These are phyloP conservation scores for Lasiodiplodia citricola DNA, from an alignment of 2,329 filamentous ascomycete genomes.

Conservation along the genomic window DNA sequence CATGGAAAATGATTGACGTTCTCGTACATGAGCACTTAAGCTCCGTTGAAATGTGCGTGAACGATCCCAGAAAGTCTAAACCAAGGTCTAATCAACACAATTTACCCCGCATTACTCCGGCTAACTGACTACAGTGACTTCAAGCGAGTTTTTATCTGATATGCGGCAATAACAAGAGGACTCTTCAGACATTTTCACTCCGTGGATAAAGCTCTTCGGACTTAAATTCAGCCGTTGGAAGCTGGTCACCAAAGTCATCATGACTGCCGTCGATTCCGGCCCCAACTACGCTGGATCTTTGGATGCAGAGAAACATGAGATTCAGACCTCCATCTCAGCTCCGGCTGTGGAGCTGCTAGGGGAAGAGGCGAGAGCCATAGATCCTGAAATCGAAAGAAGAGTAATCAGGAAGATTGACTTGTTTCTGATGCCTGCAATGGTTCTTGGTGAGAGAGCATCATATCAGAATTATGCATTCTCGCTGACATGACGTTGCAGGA, in stretches of 20 bases:
- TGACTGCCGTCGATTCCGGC: neutral
- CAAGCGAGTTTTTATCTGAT: fast-evolving
- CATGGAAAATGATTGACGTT: too few relatives aligned
- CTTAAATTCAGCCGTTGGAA: neutral
- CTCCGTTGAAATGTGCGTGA: neutral
- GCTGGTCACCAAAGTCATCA: neutral
- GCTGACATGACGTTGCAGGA: slow-evolving; percentile 38
- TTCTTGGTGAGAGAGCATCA: slow-evolving; percentile 36
- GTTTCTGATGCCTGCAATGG: slow-evolving; percentile 71
- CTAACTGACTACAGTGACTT: too few relatives aligned
- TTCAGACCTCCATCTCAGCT: neutral
- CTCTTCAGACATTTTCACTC: neutral
- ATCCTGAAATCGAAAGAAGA: slow-evolving; percentile 59
- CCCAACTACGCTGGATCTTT: neutral
- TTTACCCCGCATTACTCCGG: too few relatives aligned
- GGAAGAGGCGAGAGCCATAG: slow-evolving; percentile 33
- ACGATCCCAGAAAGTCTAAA: neutral
- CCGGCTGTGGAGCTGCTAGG: neutral
- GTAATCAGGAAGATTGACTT: slow-evolving; percentile 70
- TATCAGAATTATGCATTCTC: neutral
- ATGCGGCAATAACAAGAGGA: too few relatives aligned
- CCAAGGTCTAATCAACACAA: neutral
- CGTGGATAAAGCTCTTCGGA: neutral
- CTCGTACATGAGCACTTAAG: neutral
- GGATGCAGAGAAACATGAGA: neutral